These are phyloP conservation scores for Aspergillus sp. DNA, from an alignment of 2,329 filamentous ascomycete species.

Conservation along the genomic window DNA sequence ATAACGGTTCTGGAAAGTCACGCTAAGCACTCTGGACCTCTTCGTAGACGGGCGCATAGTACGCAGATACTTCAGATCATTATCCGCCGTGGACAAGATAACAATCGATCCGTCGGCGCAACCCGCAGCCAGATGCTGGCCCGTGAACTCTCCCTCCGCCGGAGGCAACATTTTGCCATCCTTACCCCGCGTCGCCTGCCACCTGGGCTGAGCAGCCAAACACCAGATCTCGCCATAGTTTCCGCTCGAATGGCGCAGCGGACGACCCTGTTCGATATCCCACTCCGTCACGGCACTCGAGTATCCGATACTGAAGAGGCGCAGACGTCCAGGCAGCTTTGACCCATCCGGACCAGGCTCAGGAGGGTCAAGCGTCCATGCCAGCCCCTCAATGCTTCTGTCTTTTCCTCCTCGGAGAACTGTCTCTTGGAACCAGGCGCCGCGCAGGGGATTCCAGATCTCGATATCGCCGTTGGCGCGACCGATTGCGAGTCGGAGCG, in stretches of 20 bases:
- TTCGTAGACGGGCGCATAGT: conserved; percentile 77
- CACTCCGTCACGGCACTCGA: conserved; percentile 92
- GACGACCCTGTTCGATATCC: conserved; percentile 78
- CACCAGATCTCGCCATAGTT: conserved; percentile 98
- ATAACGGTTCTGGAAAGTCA: conserved; percentile 83
- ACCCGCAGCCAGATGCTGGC: conserved; percentile 75
- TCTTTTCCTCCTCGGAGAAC: conserved; percentile 81
- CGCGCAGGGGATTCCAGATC: conserved; percentile 88
- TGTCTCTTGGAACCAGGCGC: conserved; percentile 85
- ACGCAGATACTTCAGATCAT: conserved; percentile 76
- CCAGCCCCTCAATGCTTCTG: conserved; percentile 83
- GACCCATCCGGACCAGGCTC: conserved; percentile 60
- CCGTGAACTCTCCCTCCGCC: conserved; percentile 42
- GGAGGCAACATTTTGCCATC: conserved; percentile 38
- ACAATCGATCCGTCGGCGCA: conserved; percentile 90
- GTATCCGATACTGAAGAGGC: conserved; percentile 95
- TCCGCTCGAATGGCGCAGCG: conserved; percentile 79
- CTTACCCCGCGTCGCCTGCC: conserved; percentile 42
- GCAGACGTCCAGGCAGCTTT: conserved; percentile 68
- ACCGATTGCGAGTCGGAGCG: conserved; percentile 80
- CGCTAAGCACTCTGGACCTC: conserved; percentile 84
- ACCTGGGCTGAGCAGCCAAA: conserved; percentile 77
- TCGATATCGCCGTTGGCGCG: conserved; percentile 95
- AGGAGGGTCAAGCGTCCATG: conserved; percentile 85
- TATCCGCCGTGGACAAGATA: conserved; percentile 81